phyloP scores from a whole-genome alignment of 257 asterid genomes.

The Capsicum baccatum region DNA sequence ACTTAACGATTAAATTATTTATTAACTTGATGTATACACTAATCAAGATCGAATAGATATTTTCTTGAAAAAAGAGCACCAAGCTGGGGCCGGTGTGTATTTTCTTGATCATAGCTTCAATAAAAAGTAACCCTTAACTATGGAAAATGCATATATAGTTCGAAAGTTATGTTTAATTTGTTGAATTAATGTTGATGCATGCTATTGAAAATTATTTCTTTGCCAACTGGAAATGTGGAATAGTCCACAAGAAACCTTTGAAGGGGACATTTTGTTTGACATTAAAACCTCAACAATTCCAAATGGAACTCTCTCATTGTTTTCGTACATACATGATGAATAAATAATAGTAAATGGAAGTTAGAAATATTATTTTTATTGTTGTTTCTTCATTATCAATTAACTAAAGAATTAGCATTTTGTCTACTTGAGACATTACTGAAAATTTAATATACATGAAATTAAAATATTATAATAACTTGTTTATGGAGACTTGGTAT shows the following conservation, averaged over 20 bases:
- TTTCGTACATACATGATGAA: background rate
- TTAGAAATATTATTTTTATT: background rate
- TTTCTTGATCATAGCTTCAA: background rate
- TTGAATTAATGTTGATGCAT: background rate
- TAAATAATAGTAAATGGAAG: background rate
- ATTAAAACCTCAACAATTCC: background rate
- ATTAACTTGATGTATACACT: background rate
- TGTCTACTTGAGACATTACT: background rate
- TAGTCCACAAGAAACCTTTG: slow-evolving; percentile 25
- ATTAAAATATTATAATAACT: background rate
- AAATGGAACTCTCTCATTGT: slow-evolving; percentile 10
- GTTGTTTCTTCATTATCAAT: background rate
- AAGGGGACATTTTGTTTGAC: slow-evolving; percentile 26
- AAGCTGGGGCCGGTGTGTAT: no score
- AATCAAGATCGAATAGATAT: background rate
- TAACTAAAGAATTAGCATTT: background rate
- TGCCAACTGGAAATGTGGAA: slow-evolving; percentile 22
- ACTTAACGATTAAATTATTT: background rate
- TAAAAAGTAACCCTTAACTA: background rate
- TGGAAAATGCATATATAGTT: background rate
- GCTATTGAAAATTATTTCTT: background rate
- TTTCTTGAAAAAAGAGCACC: background rate
- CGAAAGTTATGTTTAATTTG: background rate
- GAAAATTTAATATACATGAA: background rate
- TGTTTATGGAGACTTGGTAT: background rate